Base-by-base conservation (phyloP, 129 eudicot genomes). In the Pseudognaphalium luteoalbum region DNA sequence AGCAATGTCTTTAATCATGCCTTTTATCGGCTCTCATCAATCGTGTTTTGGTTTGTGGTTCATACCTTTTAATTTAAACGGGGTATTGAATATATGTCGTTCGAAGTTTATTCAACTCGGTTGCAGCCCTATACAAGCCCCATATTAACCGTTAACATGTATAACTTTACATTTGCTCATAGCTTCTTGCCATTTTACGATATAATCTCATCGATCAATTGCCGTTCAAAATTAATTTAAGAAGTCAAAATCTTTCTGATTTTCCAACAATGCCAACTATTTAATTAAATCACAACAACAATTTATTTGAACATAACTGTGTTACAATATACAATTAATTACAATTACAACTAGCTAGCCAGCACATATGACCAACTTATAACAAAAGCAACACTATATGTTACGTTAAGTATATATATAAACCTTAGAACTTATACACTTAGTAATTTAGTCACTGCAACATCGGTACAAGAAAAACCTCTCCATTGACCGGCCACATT, bases 401-500 rank as follows among this genome's bases (percentile, higher is more conserved):
- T 25, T 0, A 61, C 11, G 25, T 61, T 8, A 61, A 61, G 33
- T 8, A 20, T 22, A 20, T 21, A 61, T 10, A 61, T 28, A 22
- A 28, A 60, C 5, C 6, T 21, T 61, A 61, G 4, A 61, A 8
- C 25, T 21, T 11, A 5, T 56, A 25, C 0, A 25, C 28, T 25
- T 25, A 25, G 28, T 25, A 11, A 14, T 35, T 71, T 79, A 90
- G 22, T 90, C 96, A n/a, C 85, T 90, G 81, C 96, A 90, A 68
- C 96, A 87, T n/a, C 90, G 92, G 51, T 87, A 87, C 92, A 90
- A 83, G 85, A 87, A 81, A 72, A 83, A 85, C 83, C 87, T 85
- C 85, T 87, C 92, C 96, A 90, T 90, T 1, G 83, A 14, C 2
- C 90, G 78, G 10, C 87, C 87, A 69, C 96, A 90, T 77, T 90